Evolutionary conservation across 140 eudicot genomes (phyloP).

Genomic region (Anethum foeniculum): DNA sequence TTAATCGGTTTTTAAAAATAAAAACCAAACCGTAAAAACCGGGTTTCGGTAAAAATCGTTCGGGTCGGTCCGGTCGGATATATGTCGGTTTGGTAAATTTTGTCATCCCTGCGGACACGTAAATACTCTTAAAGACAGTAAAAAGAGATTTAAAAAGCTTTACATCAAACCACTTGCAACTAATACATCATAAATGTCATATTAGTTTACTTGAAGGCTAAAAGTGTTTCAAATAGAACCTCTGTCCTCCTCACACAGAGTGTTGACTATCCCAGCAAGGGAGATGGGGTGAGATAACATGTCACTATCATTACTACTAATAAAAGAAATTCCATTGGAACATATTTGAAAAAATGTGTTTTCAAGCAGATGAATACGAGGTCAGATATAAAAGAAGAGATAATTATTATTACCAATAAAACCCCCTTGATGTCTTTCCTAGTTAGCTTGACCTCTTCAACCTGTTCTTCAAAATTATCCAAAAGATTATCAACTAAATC

Average conservation of each 20-base stretch:
- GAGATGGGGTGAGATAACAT: background rate
- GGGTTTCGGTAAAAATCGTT: too few relatives aligned
- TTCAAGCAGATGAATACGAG: background rate
- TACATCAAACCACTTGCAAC: background rate
- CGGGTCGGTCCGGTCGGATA: too few relatives aligned
- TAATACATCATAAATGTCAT: background rate
- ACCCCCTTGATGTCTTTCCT: slow-evolving; percentile 44
- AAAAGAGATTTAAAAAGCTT: background rate
- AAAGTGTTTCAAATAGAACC: too few relatives aligned
- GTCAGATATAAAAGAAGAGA: background rate
- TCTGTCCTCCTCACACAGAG: too few relatives aligned
- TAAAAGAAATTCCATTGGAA: background rate
- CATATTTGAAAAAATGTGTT: background rate
- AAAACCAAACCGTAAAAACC: too few relatives aligned
- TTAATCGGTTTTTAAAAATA: too few relatives aligned
- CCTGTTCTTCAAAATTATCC: slow-evolving; percentile 26
- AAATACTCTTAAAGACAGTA: background rate
- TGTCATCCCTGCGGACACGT: too few relatives aligned
- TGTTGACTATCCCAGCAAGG: too few relatives aligned
- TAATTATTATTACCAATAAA: slow-evolving; percentile 32
- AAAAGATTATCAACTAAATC: slow-evolving; percentile 41
- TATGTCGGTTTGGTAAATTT: too few relatives aligned
- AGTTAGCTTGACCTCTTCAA: slow-evolving; percentile 35
- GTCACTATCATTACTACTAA: background rate
- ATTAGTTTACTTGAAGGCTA: too few relatives aligned